Conservation (phyloP, 495 filamentous ascomycete genomes). For the Endocarpon pusillum region DNA sequence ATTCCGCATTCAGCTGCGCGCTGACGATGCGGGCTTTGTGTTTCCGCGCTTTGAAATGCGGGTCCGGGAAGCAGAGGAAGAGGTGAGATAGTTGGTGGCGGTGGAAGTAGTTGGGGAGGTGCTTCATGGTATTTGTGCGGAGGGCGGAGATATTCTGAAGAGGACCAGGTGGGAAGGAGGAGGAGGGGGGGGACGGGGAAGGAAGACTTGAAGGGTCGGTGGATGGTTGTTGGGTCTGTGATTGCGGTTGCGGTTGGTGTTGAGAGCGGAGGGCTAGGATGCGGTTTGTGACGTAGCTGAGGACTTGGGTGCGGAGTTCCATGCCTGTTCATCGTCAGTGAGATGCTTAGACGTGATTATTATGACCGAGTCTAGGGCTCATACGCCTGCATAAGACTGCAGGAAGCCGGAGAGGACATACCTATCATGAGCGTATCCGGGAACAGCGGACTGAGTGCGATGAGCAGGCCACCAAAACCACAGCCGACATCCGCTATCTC, state of each 20-base stretch:
- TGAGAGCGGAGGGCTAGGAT: conserved; percentile 31
- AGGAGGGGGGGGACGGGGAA: conserved; percentile 5
- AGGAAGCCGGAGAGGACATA: conserved; percentile 16
- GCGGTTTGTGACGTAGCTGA: conserved; percentile 73
- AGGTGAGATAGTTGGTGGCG: conserved; percentile 62
- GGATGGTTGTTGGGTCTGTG: conserved; percentile 1
- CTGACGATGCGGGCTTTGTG: conserved; percentile 92
- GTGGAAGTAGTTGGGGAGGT: conserved; percentile 86
- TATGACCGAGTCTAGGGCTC: neutral
- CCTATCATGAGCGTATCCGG: conserved; percentile 73
- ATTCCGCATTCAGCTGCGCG: conserved; percentile 75
- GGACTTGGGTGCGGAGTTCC: conserved; percentile 80
- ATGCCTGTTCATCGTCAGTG: conserved; percentile 33
- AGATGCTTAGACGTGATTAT: neutral
- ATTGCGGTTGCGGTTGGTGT: neutral
- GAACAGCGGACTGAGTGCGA: conserved; percentile 65
- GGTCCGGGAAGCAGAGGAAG: conserved; percentile 96
- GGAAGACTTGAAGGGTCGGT: conserved; percentile 1
- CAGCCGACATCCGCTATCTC: conserved; percentile 97
- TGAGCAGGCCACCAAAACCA: conserved; percentile 80
- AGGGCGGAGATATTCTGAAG: conserved; percentile 81
- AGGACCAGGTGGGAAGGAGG: conserved; percentile 18
- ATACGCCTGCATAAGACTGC: neutral
- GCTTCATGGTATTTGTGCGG: conserved; percentile 94
- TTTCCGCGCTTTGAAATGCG: conserved; percentile 93